Evolutionary conservation across 768 basidiomycete species (phyloP), one percentile per base, ranked within the genome.

Genomic region (Leccinum truebloodii): DNA sequence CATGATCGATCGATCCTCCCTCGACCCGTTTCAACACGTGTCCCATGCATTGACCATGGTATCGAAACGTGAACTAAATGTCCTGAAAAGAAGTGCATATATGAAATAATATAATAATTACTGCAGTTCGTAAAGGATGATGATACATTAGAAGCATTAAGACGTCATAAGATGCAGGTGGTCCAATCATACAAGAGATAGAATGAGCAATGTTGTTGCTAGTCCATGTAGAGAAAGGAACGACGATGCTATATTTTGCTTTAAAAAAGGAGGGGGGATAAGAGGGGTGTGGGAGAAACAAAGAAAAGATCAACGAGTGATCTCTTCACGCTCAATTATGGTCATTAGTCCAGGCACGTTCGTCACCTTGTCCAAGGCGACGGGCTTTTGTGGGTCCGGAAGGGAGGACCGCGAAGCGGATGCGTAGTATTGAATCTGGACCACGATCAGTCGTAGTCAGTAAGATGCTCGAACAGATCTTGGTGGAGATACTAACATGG

Each of bases 271-370:
- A 13, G 39, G 13, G 20, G 37, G 3, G 13, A 37, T 22, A 13
- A 13, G 22, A 28, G 6, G 18, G 8, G 5, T 22, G 8, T 10
- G 16, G 52, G 20, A 10, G 32, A 48, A 32, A 41, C 18, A 10
- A 26, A 61, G 7, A 52, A 41, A 9, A 9, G 22, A 22, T 71
- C 61, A 74, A 54, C 46, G 59, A 3, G 51, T 26, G 26, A 68
- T 50, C 58, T 68, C 74, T 62, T 73, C 77, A 52, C 86, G 78
- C 52, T 75, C 76, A 54, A 86, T 26, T 69, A 91, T 83, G 41
- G 87, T 90, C 90, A 92, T 92, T 32, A 90, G 79, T 9, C 90
- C 90, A 2, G 87, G 86, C 6, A 92, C 79, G 63, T 82, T 80
- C 64, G 76, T 81, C 53, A 81, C 84, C 60, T 82, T 79, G 59